These are phyloP conservation scores for Cardamine resedifolia DNA, from an alignment of 345 rosid species.

Conservation along the genomic window DNA sequence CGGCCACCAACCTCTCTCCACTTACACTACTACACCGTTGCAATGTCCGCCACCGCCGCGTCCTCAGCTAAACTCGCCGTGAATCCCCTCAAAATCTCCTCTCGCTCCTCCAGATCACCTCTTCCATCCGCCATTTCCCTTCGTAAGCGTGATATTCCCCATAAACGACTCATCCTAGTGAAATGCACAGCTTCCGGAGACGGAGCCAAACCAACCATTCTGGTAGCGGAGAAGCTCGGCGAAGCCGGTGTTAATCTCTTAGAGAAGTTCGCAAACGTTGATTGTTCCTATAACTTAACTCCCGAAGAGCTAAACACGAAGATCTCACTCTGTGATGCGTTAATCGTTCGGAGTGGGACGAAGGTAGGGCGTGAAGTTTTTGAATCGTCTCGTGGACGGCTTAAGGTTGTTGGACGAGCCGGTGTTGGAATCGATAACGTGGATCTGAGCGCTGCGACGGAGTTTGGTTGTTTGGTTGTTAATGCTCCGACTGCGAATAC, in stretches of 20 bases:
- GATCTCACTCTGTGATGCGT: conserved; percentile 83
- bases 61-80: conserved; percentile 25
- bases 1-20: conserved; percentile 9
- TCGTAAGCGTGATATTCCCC: not conserved
- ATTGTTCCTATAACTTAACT: conserved; percentile 65
- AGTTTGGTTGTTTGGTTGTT: conserved; percentile 80
- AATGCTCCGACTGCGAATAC: conserved; percentile 90
- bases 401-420: conserved; percentile 88
- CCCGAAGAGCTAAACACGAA: conserved; percentile 83
- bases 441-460: conserved; percentile 84
- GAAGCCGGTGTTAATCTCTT: conserved; percentile 60
- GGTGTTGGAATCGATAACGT: conserved; percentile 92
- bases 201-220: conserved; percentile 61
- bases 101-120: conserved; percentile 43
- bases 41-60: conserved; percentile 7
- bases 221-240: conserved; percentile 81
- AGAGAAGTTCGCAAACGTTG: conserved; percentile 61
- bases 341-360: conserved; percentile 77
- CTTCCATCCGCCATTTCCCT: conserved; percentile 37
- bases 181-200: conserved; percentile 39
- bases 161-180: conserved; percentile 22
- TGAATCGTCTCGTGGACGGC: conserved; percentile 63
- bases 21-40: not conserved
- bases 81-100: conserved; percentile 31
- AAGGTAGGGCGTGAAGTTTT: conserved; percentile 73